These are phyloP conservation scores for Auricularia sp. DNA, from an alignment of 768 basidiomycete genomes.

Conservation along the genomic window DNA sequence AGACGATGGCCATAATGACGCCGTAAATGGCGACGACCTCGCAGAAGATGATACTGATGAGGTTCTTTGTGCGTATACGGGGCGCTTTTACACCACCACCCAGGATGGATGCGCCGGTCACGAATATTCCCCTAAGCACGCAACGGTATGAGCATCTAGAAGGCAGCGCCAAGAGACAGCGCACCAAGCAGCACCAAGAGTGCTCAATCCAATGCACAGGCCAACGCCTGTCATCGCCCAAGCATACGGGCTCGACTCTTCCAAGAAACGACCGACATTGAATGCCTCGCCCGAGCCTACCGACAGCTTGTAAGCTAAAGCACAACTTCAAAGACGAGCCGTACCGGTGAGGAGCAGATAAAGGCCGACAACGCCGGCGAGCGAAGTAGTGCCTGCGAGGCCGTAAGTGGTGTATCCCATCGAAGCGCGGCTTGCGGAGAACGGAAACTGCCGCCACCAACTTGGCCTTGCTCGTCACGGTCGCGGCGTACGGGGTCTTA, in stretches of 20 bases:
- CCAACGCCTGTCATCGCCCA: slow-evolving; percentile 90
- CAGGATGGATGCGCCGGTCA: slow-evolving; percentile 93
- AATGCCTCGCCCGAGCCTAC: slow-evolving; percentile 82
- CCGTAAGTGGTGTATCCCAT: slow-evolving; percentile 24
- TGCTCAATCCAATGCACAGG: slow-evolving; percentile 86
- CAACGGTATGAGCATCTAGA: neutral
- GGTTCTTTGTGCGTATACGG: slow-evolving; percentile 90
- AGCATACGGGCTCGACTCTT: slow-evolving; percentile 86
- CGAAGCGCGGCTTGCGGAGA: neutral
- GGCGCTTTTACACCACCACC: slow-evolving; percentile 93
- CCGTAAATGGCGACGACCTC: slow-evolving; percentile 99
- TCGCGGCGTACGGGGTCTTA: neutral
- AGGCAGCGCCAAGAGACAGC: neutral
- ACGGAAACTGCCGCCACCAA: neutral
- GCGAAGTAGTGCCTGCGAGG: slow-evolving; percentile 40
- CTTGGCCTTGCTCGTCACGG: neutral
- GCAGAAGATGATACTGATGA: slow-evolving; percentile 88
- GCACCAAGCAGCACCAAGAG: slow-evolving; percentile 94
- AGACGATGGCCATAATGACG: slow-evolving; percentile 96
- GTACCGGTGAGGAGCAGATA: slow-evolving; percentile 87
- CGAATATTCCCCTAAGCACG: slow-evolving; percentile 80
- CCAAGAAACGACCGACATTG: slow-evolving; percentile 89
- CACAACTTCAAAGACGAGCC: slow-evolving; percentile 12
- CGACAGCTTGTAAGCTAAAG: slow-evolving; percentile 1
- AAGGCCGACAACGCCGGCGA: slow-evolving; percentile 57